Evolutionary conservation across 768 basidiomycete genomes (phyloP).

Genomic region (Baorangia bicolor): DNA sequence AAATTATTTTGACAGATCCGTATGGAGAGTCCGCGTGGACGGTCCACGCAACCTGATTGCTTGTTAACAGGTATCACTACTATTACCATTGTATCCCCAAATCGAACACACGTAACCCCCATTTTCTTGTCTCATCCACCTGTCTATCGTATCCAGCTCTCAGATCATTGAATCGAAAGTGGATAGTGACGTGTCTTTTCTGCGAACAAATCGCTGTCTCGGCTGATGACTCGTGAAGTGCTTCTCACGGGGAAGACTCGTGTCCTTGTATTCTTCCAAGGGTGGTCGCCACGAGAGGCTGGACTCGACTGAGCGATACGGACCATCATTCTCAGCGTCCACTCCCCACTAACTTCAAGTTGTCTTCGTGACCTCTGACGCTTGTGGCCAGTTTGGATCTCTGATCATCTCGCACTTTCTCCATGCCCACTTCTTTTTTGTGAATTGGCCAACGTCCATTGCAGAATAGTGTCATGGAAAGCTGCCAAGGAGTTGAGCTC

Average conservation of each 20-base stretch:
- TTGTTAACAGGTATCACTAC: not conserved
- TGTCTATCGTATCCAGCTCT: constrained; percentile 6
- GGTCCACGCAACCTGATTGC: not conserved
- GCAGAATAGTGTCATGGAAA: too few relatives aligned
- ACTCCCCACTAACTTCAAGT: not conserved
- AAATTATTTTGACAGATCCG: not conserved
- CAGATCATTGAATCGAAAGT: not conserved
- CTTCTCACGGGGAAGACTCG: not conserved
- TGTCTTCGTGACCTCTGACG: not conserved
- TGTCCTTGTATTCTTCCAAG: not conserved
- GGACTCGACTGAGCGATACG: not conserved
- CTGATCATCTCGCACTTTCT: not conserved
- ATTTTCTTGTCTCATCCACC: constrained; percentile 2
- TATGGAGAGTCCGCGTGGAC: not conserved
- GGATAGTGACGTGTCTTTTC: not conserved
- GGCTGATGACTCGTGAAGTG: not conserved
- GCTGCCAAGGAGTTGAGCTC: too few relatives aligned
- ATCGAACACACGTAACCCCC: not conserved
- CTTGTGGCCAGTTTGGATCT: not conserved
- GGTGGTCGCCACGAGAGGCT: not conserved
- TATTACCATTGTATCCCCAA: not conserved
- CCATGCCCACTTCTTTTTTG: not conserved
- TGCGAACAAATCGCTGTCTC: not conserved
- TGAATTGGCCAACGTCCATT: not conserved
- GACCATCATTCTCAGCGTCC: not conserved